These are phyloP conservation scores for Hura crepitans DNA, from an alignment of 441 rosid species.

Conservation along the genomic window DNA sequence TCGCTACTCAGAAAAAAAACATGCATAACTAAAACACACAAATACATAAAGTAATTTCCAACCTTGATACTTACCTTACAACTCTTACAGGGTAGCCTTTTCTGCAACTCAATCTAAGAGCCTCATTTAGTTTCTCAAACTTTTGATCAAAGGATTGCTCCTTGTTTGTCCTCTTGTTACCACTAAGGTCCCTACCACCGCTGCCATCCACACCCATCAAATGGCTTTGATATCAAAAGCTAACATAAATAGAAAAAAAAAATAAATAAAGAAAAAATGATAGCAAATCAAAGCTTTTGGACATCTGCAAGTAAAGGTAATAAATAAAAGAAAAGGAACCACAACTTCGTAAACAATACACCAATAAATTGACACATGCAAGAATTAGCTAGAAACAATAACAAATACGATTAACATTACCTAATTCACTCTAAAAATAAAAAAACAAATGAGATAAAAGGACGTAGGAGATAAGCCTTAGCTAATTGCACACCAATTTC, in stretches of 20 bases:
- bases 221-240: not conserved
- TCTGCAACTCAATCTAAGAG: conserved; percentile 64
- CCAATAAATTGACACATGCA: not conserved
- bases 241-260: not conserved
- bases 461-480: not conserved
- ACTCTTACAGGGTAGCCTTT: conserved; percentile 87
- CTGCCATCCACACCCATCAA: conserved; percentile 29
- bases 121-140: conserved; percentile 55
- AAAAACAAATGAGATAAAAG: not conserved
- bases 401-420: not conserved
- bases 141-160: conserved; percentile 67
- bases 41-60: not conserved
- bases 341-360: not conserved
- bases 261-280: too few species aligned
- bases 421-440: too few species aligned
- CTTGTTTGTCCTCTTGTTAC: conserved; percentile 72
- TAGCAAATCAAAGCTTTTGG: not conserved
- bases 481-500: not conserved
- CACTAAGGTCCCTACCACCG: conserved; percentile 78
- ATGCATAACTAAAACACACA: not conserved
- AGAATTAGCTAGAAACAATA: not conserved
- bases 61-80: conserved; percentile 44
- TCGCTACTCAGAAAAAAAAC: not conserved
- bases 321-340: not conserved
- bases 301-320: not conserved